Percentiles rank a stretch among this genome's conserved stretches.
These are phyloP conservation scores for Xylariaceae sp. DNA, from an alignment of 2,329 filamentous ascomycete genomes.

Conservation along the genomic window DNA sequence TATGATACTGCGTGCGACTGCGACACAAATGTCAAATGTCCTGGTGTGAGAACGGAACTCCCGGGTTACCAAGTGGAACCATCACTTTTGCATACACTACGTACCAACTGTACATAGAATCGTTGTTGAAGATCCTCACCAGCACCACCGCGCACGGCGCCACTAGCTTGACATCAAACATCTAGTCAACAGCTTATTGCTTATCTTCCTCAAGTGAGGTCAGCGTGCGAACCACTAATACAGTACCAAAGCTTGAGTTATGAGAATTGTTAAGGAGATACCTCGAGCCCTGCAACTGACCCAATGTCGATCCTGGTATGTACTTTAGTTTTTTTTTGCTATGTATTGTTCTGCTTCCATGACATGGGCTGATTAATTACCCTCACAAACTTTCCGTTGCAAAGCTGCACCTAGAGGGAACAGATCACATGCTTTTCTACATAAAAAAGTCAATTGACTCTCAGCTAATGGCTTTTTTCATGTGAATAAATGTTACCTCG, in stretches of 20 bases:
- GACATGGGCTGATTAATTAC: neutral
- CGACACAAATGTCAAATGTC: too few species aligned
- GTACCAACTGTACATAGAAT: neutral
- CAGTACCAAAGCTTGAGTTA: neutral
- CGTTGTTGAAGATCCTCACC: too few species aligned
- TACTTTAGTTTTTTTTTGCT: too few species aligned
- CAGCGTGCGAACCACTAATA: too few species aligned
- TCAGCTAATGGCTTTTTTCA: neutral
- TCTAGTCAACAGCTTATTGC: neutral
- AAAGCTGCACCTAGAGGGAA: too few species aligned
- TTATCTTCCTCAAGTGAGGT: neutral
- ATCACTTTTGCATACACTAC: too few species aligned
- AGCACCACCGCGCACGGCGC: too few species aligned
- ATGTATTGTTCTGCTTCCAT: too few species aligned
- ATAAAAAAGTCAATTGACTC: neutral
- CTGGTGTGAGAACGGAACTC: too few species aligned
- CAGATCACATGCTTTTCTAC: neutral
- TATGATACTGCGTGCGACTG: too few species aligned
- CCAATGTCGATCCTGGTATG: slow-evolving; percentile 21
- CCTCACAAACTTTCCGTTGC: too few species aligned
- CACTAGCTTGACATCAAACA: slow-evolving; percentile 20
- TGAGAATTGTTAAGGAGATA: slow-evolving; percentile 28
- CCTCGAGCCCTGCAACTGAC: slow-evolving; percentile 5
- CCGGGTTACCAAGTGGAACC: too few species aligned
- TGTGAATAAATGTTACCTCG: neutral